Evolutionary conservation across 2,329 filamentous ascomycete genomes (phyloP), one percentile per base, ranked within the genome.

Genomic region (Diaporthe helianthi): DNA sequence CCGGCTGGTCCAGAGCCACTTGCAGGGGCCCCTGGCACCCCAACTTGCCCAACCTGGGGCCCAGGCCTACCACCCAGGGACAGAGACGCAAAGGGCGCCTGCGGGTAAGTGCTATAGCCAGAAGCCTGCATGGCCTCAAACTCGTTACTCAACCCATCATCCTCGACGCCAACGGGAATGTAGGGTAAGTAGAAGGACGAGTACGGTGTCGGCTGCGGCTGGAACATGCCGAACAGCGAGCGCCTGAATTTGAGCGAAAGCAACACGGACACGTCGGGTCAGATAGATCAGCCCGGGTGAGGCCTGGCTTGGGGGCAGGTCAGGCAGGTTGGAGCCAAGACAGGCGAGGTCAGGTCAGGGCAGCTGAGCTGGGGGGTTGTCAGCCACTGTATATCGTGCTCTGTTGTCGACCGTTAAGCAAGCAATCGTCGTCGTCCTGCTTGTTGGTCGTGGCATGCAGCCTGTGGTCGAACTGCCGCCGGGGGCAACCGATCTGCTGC

Each of bases 131-230:
- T 29, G 33, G 51, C 19, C 17, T 65, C 51, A 9, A 47, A 51
- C 29, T 33, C 46, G 47, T 52, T 26, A n/a, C 75, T 78, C 74
- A 83, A 75, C 74, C 80, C 82, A 79, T 83, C 83, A 73, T 79
- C 80, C 74, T 78, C 80, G 74, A 81, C n/a, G 26, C 49, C 31
- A 22, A 26, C 19, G 26, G 33, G 22, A 2, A 67, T 22, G 46
- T 67, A 71, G 33, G 55, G 26, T 24, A 54, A 44, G 51, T 36
- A 64, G 24, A 47, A 83, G 73, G 81, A 78, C 73, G 80, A 77
- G 72, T 82, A 85, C 67, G 85, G 81, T 66, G 83, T 84, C 67
- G 84, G 80, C 73, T 86, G 83, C 75, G 85, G 83, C 78, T 86
- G 83, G 80, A 86, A 88, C 85, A 87, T 88, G 78, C 79, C 82